Evolutionary conservation across 2,329 filamentous ascomycete species (phyloP), one percentile per base, ranked within the genome.

Genomic region (Parafenestella ontariensis): DNA sequence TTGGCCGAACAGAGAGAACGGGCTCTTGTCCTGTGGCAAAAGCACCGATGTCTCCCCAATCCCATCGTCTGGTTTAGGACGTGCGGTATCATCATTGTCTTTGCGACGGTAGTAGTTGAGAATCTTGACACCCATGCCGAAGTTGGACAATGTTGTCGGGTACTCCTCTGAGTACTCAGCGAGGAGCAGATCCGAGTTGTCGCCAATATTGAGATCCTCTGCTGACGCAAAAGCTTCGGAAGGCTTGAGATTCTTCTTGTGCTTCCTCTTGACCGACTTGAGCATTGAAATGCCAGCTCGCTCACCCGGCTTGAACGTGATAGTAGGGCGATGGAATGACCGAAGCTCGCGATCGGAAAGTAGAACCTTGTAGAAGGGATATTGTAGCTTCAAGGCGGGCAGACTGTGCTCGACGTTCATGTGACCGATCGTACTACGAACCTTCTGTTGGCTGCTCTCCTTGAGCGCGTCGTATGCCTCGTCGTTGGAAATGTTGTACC

Each of bases 401-500:
- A 96, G 83, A 75, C 91, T 93, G 78, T 99, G 95, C 74, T 99
- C 95, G 37, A 99, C 88, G n/a, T 90, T 88, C 58, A 96, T 87
- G 70, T 93, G 94, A 41, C 92, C 92, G 56, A 99, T 85, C 1
- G 92, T 96, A 47, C 92, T 95, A 63, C 95, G 88, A 57, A 99
- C 91, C 77, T 96, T 98, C 82, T 91, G 92, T 78, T 96, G 92
- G 70, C 96, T 93, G 70, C 97, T 98, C 76, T 96, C 92, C 77
- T 98, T 98, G 40, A 99, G 85, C 56, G 92, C 87, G 70, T 98
- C 93, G 74, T 99, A 99, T 1, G 93, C 93, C 54, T 95, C 90
- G 69, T 99, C 95, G 60, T 98, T 98, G 26, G 93, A 96, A 54
- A 96, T 90, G 72, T 98, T 98, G 82, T 96, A 99, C 37, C 94